These are phyloP conservation scores for Colletotrichum higginsianum DNA, from an alignment of 2,329 filamentous ascomycete species.

Conservation along the genomic window DNA sequence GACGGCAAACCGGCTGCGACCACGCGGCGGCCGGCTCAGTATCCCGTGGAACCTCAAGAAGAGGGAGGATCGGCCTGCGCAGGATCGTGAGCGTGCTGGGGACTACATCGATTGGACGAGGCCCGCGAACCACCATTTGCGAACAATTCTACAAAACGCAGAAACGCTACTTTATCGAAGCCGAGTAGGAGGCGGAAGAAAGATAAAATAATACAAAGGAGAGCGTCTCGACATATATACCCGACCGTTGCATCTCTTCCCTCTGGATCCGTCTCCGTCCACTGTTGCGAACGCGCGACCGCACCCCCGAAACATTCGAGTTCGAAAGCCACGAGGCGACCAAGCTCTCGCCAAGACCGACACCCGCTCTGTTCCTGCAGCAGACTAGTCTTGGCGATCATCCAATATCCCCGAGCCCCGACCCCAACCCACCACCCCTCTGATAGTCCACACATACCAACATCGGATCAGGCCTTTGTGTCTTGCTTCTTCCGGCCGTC, in stretches of 20 bases:
- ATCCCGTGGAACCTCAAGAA: constrained; percentile 36
- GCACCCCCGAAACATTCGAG: neutral
- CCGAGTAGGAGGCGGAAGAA: too few relatives aligned
- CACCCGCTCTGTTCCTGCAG: constrained; percentile 39
- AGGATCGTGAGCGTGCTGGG: constrained; percentile 15
- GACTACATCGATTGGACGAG: neutral
- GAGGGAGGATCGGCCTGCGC: constrained; percentile 36
- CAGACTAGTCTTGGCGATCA: constrained; percentile 36
- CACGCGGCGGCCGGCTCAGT: constrained; percentile 9
- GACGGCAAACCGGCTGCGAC: neutral
- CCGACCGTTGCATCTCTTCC: neutral
- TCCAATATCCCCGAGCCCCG: neutral
- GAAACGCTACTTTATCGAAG: neutral
- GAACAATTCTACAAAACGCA: neutral
- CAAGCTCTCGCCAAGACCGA: constrained; percentile 38
- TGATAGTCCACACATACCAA: constrained; percentile 18
- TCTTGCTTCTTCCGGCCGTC: neutral
- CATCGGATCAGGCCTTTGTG: neutral
- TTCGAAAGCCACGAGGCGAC: constrained; percentile 27
- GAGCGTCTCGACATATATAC: neutral
- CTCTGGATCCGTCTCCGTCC: neutral
- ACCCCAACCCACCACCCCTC: constrained; percentile 5
- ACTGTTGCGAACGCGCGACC: constrained; percentile 15
- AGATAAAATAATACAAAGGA: constrained; percentile 6
- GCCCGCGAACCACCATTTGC: constrained; percentile 5